A percentile compares a stretch with the other conserved stretches of the same genome.
Conservation (phyloP, 2,329 filamentous ascomycete species). For the Alternaria hordeiaustralica region DNA sequence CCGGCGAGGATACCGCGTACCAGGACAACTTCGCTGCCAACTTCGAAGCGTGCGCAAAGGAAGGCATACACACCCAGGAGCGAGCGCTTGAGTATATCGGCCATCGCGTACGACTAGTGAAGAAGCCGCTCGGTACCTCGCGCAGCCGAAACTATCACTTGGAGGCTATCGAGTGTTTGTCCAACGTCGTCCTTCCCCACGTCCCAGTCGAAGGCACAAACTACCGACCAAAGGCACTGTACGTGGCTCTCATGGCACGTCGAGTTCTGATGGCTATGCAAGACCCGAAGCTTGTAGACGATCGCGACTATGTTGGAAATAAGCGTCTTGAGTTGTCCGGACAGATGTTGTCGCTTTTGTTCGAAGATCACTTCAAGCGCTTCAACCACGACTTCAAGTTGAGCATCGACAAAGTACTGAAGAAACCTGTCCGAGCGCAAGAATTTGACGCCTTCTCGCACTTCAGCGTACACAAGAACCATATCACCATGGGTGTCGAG, state of each 20-base stretch:
- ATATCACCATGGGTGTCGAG: slow-evolving; percentile 92
- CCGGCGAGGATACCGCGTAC: slow-evolving; percentile 84
- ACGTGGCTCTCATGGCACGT: slow-evolving; percentile 97
- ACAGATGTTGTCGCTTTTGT: slow-evolving; percentile 89
- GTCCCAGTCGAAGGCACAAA: slow-evolving; percentile 90
- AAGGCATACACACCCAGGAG: slow-evolving; percentile 88
- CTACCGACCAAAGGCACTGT: slow-evolving; percentile 95
- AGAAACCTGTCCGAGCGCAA: slow-evolving; percentile 88
- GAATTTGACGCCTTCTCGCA: slow-evolving; percentile 87
- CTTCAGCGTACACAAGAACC: slow-evolving; percentile 81
- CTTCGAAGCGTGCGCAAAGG: slow-evolving; percentile 87
- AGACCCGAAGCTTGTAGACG: slow-evolving; percentile 87
- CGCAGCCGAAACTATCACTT: slow-evolving; percentile 78
- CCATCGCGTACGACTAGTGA: slow-evolving; percentile 76
- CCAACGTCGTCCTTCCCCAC: slow-evolving; percentile 92
- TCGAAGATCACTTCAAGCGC: slow-evolving; percentile 97
- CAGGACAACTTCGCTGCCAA: slow-evolving; percentile 96
- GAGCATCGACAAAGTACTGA: slow-evolving; percentile 93
- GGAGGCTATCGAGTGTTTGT: slow-evolving; percentile 90
- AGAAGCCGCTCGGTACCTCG: slow-evolving; percentile 63
- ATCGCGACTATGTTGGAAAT: slow-evolving; percentile 97
- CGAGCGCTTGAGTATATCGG: slow-evolving; percentile 95
- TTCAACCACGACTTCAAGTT: slow-evolving; percentile 89
- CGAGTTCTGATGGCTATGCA: slow-evolving; percentile 93
- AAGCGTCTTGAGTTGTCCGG: slow-evolving; percentile 95